Percentiles rank a stretch among this genome's conserved stretches.
phyloP scores from a whole-genome alignment of 805 yeast species.

The fission yeast (Schizosaccharomyces pombe) region ASM294v3 CU329670.1:4818001-4818500 shows the following conservation, averaged over 20 bases:
- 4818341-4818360: background rate
- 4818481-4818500: background rate
- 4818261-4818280: no score
- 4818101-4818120: no score
- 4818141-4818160: background rate
- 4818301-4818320: background rate
- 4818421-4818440: background rate
- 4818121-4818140: background rate
- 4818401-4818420: background rate
- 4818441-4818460: constrained; percentile 1
- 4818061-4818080: no score
- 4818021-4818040: no score
- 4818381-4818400: background rate
- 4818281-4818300: background rate
- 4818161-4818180: background rate
- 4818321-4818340: background rate
- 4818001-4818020: no score
- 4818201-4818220: no score
- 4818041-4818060: no score
- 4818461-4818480: background rate
- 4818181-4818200: background rate
- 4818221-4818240: no score
- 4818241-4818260: no score
- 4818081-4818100: no score
- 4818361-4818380: background rate